Conservation (phyloP, 768 basidiomycete genomes). For the Leccinum arenicola region DNA sequence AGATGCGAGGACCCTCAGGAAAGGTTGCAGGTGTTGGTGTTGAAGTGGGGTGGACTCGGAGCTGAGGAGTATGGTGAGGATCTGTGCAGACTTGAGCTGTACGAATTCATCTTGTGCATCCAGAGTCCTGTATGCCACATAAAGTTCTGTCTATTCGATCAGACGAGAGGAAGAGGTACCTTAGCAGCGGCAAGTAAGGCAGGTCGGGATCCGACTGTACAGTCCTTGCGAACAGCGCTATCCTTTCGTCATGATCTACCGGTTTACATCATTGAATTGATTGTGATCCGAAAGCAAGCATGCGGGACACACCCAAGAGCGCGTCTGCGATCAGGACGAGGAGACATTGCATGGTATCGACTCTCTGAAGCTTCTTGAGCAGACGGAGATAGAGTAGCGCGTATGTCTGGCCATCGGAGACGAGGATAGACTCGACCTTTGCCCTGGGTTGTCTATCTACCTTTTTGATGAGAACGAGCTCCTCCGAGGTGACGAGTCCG, state of each 20-base stretch:
- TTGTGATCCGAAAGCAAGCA: background rate
- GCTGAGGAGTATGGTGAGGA: conserved; percentile 81
- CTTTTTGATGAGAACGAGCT: conserved; percentile 84
- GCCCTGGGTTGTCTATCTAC: conserved; percentile 78
- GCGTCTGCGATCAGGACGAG: conserved; percentile 89
- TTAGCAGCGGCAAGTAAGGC: conserved; percentile 76
- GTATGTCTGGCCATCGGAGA: conserved; percentile 81
- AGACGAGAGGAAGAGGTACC: conserved; percentile 39
- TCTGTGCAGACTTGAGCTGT: conserved; percentile 86
- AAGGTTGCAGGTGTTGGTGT: conserved; percentile 53
- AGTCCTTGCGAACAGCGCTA: conserved; percentile 67
- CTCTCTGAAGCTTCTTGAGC: conserved; percentile 79
- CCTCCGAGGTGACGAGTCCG: conserved; percentile 83
- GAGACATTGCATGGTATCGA: conserved; percentile 85
- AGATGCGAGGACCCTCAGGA: conserved; percentile 56
- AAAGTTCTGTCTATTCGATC: conserved; percentile 2
- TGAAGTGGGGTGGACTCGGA: conserved; percentile 49
- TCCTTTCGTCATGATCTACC: conserved; percentile 84
- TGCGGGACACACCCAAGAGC: conserved; percentile 58
- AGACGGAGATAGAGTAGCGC: conserved; percentile 87
- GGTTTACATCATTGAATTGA: background rate
- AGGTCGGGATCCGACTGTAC: conserved; percentile 70
- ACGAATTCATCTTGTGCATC: conserved; percentile 91
- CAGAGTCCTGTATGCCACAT: conserved; percentile 52
- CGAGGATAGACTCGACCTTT: conserved; percentile 71